Conservation (phyloP, 352 stramenopile genomes). For the Thalassiosira hispida region DNA sequence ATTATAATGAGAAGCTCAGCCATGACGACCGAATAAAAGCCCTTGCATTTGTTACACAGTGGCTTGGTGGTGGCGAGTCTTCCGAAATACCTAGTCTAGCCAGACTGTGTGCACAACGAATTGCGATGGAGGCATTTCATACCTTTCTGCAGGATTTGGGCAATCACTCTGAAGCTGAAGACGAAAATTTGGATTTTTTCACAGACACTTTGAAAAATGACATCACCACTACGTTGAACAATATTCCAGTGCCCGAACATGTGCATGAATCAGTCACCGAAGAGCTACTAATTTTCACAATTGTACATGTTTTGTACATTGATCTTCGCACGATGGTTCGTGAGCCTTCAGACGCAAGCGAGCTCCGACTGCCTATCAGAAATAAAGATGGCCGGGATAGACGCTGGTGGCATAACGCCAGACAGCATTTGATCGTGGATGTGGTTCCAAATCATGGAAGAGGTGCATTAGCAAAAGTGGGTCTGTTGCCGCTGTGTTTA, state of each 20-base stretch:
- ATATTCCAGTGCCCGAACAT: not conserved
- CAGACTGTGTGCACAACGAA: conserved; percentile 7
- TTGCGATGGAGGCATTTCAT: conserved; percentile 5
- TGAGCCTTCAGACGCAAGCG: not conserved
- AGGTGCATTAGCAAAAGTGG: conserved; percentile 9
- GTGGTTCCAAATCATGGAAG: not conserved
- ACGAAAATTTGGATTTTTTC: conserved; percentile 5
- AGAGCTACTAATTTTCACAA: conserved; percentile 4
- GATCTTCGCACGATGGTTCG: not conserved
- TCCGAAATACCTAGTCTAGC: not conserved
- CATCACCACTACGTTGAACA: not conserved
- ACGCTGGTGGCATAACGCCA: too few species aligned
- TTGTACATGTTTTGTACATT: conserved; percentile 5
- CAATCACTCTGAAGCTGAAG: too few species aligned
- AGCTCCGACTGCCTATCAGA: not conserved
- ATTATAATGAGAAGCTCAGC: not conserved
- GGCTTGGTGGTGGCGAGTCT: not conserved
- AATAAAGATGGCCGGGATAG: not conserved
- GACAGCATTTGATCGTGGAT: not conserved
- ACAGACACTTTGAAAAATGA: not conserved
- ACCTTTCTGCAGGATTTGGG: not conserved
- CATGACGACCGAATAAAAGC: not conserved
- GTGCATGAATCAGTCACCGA: not conserved
- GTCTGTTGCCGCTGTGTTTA: not conserved
- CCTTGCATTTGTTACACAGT: conserved; percentile 4